phyloP scores from a whole-genome alignment of 352 stramenopile species.

The Globisporangium heterothallicum region DNA sequence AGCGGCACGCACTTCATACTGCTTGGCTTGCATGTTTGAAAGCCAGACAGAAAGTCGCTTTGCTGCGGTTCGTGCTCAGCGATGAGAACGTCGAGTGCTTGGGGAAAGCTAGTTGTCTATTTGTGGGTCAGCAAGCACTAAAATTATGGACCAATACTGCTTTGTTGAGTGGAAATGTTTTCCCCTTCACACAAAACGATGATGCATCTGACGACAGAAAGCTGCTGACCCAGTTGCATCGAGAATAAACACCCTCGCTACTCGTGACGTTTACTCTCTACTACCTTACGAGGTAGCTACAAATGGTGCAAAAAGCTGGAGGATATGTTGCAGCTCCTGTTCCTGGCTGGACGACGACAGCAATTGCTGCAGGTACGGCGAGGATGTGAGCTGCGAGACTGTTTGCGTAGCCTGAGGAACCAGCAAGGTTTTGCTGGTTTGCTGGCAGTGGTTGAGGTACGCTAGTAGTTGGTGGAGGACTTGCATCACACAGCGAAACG shows the following conservation, averaged over 20 bases:
- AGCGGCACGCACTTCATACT: constrained; percentile 36
- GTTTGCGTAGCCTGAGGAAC: constrained; percentile 34
- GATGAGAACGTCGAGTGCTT: no score
- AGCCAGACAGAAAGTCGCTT: no score
- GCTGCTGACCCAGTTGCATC: no score
- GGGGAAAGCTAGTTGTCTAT: no score
- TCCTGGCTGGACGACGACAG: constrained; percentile 40
- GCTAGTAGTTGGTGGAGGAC: constrained; percentile 58
- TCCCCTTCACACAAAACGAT: no score
- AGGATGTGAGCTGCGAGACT: constrained; percentile 44
- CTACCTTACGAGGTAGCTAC: constrained; percentile 3
- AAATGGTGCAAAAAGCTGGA: constrained; percentile 37
- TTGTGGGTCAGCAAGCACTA: no score
- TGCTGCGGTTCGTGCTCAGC: no score
- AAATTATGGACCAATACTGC: no score
- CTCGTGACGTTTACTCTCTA: constrained; percentile 4
- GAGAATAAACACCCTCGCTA: no score
- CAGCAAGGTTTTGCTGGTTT: constrained; percentile 28
- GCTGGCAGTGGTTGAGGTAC: constrained; percentile 41
- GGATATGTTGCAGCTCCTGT: constrained; percentile 36
- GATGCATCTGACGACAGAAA: no score
- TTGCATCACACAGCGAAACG: constrained; percentile 56
- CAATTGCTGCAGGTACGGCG: constrained; percentile 59
- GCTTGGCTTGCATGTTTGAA: constrained; percentile 52
- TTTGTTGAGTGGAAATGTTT: no score